Evolutionary conservation across 345 rosid species (phyloP), one percentile per base, ranked within the genome.

Genomic region (Arabis alpina): DNA sequence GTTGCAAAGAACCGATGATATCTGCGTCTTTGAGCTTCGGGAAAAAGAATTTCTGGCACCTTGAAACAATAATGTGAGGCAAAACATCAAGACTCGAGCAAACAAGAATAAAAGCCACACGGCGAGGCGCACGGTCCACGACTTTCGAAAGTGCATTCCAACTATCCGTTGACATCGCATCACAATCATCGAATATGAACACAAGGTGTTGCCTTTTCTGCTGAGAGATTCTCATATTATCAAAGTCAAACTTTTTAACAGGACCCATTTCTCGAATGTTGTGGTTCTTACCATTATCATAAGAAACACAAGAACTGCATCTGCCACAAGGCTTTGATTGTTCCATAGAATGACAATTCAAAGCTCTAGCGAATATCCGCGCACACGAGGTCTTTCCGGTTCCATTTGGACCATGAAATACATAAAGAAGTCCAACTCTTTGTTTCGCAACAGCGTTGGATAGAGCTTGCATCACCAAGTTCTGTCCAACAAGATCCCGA

Each of bases 331-430:
- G 98, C 74, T 82, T 95, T 39, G 86, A 85, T 23, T 80, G 85
- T 54, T 90, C 97, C 27, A 54, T 15, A 44, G 97, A 87, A 49
- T 84, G 94, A 71, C 99, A 95, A 68, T 92, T 95, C 75, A 95
- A 86, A 61, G 96, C 99, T 72, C 87, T 80, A 37, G 99, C 92
- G 57, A 95, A 88, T 39, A 88, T 79, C 23, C 98, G 87, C 47
- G 99, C 99, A 64, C 98, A 90, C 0, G 94, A 95, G 25, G 98
- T 90, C 75, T 92, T 95, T 27, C 99, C 99, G 2, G 98, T 92
- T 51, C 99, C 99, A 58, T 87, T 97, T 76, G 98, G 97, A 44
- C 99, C 99, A 8, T 95, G 84, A 63, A 95, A 92, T 14, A 88
- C 97, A 60, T 92, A 95, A 13, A 95, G 88, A 60, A 92, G 78